phyloP scores from a whole-genome alignment of 1,284 basidiomycete genomes.

The Sphagnurus paluster region DNA sequence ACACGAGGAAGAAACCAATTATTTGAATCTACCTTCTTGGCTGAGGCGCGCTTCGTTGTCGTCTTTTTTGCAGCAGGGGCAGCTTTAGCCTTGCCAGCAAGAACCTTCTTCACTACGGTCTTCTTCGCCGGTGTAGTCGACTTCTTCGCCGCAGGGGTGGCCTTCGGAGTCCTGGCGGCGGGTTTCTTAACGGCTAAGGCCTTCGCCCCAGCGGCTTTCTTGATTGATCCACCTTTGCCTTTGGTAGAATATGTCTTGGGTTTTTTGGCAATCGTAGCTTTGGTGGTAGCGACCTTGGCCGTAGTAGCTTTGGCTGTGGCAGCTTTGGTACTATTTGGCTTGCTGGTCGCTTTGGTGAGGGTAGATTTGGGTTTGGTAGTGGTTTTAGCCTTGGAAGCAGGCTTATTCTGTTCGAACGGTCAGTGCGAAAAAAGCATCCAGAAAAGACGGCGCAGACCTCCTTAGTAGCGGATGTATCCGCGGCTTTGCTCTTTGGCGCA shows the following conservation, averaged over 20 bases:
- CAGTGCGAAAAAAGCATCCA: slow-evolving; percentile 11
- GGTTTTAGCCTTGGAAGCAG: slow-evolving; percentile 32
- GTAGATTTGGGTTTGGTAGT: slow-evolving; percentile 17
- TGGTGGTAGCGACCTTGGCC: slow-evolving; percentile 10
- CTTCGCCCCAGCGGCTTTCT: slow-evolving; percentile 21
- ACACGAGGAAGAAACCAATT: background rate
- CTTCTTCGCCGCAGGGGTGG: slow-evolving; percentile 14
- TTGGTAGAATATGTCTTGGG: slow-evolving; percentile 28
- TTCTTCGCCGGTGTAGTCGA: slow-evolving; percentile 35
- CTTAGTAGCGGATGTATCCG: slow-evolving; percentile 58
- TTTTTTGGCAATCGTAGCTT: slow-evolving; percentile 16
- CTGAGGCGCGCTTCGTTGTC: slow-evolving; percentile 44
- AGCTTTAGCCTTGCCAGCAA: slow-evolving; percentile 42
- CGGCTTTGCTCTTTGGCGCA: slow-evolving; percentile 59
- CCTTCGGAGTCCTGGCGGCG: slow-evolving; percentile 18
- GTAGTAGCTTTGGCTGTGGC: slow-evolving; percentile 12
- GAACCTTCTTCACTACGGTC: slow-evolving; percentile 32
- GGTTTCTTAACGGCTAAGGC: slow-evolving; percentile 21
- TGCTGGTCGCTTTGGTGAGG: too few species aligned
- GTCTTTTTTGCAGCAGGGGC: slow-evolving; percentile 48
- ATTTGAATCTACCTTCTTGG: slow-evolving; percentile 49
- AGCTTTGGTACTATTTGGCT: too few species aligned
- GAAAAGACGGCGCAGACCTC: slow-evolving; percentile 51
- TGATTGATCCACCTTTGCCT: slow-evolving; percentile 27
- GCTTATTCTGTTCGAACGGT: slow-evolving; percentile 53